Conservation (phyloP, 169 alveolate genomes). For the Ichthyophthirius multifiliis region DNA sequence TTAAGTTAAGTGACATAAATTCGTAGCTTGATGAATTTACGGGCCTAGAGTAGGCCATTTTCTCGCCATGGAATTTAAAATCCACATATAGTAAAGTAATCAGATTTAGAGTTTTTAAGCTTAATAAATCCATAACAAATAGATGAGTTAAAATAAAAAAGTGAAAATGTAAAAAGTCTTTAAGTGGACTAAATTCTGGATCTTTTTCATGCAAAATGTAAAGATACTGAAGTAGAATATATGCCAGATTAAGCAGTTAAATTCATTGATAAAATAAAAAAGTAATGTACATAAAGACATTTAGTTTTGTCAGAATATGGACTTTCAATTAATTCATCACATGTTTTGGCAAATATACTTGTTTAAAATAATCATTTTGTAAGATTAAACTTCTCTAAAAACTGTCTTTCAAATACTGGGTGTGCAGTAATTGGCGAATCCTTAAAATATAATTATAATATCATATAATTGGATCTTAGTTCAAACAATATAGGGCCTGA, state of each 20-base stretch:
- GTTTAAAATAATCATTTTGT: slow-evolving; percentile 35
- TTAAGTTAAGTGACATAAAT: neutral
- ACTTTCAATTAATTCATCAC: slow-evolving; percentile 28
- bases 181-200: slow-evolving; percentile 25
- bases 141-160: neutral
- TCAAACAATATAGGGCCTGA: slow-evolving; percentile 68
- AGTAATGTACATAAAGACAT: slow-evolving; percentile 12
- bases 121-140: neutral
- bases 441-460: slow-evolving; percentile 41
- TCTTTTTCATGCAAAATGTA: slow-evolving; percentile 48
- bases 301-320: slow-evolving; percentile 33
- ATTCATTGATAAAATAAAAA: slow-evolving; percentile 32
- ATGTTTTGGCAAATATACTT: slow-evolving; percentile 21
- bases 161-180: slow-evolving; percentile 20
- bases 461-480: slow-evolving; percentile 66
- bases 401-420: slow-evolving; percentile 78
- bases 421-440: slow-evolving; percentile 48
- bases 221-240: slow-evolving; percentile 35
- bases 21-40: neutral
- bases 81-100: neutral
- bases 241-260: slow-evolving; percentile 41
- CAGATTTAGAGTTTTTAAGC: neutral
- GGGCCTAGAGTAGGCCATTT: neutral
- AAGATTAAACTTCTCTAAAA: slow-evolving; percentile 56
- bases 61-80: neutral